Base-by-base conservation (phyloP, 768 basidiomycete genomes). In the Asterophora lycoperdoides region DNA sequence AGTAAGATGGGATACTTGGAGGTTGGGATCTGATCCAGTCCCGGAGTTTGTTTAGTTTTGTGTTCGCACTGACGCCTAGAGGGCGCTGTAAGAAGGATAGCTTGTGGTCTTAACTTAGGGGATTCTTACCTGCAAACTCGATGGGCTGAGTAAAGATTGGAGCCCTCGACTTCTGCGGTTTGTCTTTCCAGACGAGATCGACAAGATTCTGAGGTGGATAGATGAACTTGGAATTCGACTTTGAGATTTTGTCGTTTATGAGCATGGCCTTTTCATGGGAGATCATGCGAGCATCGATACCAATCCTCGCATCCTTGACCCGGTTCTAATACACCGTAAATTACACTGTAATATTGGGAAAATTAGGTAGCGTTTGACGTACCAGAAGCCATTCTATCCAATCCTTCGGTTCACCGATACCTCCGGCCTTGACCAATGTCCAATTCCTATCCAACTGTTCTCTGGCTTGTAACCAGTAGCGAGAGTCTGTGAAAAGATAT, bases 131-230 rank as follows among this genome's bases (percentile, higher is more conserved):
- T 8, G 86, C 77, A 54, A 85, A 92, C 56, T 86, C 77, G n/a
- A 80, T 68, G 8, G 80, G 76, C 48, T 86, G 94, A 15, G 82
- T 67, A 61, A 77, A 88, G 15, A 89, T 70, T 8, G 76, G 76
- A 29, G 81, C 79, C 53, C 71, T 77, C 8, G 87, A 80, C 50
- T 87, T 84, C 3, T 68, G 43, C 1, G 90, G 90, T 54, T 90
- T 86, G 36, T 83, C 79, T 53, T 78, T 79, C 90, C 93, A 93
- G 36, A 84, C 70, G 2, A 86, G 72, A 62, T 95, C 93, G 41
- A 94, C 69, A 30, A 93, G 74, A 64, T 95, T 95, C 63, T 89
- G 81, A 8, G 86, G 78, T 0, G 90, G 90, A 56, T 85, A 93
- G 15, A 84, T 74, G 51, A 94, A 73, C 64, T 85, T 86, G 14